Conservation (phyloP, 2,329 filamentous ascomycete species). For the Fusarium udum region DNA sequence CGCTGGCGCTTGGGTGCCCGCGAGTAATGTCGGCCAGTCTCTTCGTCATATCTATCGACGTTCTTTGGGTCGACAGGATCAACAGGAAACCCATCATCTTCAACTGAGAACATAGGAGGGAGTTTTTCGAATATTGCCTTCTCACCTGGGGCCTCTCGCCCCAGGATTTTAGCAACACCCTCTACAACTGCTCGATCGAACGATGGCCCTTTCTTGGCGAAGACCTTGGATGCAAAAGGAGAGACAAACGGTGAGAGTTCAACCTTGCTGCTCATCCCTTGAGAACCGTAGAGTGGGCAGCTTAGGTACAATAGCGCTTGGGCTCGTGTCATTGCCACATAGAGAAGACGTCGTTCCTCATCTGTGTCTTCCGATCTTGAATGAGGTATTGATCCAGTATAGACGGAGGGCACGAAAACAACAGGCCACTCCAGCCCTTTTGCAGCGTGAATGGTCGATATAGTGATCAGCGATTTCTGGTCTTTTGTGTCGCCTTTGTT, state of each 20-base stretch:
- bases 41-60: constrained; percentile 31
- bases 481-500: constrained; percentile 67
- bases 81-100: constrained; percentile 75
- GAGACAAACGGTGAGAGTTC: constrained; percentile 79
- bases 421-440: constrained; percentile 98
- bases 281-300: constrained; percentile 74
- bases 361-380: constrained; percentile 84
- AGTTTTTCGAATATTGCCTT: constrained; percentile 63
- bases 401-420: constrained; percentile 90
- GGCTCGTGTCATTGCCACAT: constrained; percentile 96
- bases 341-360: constrained; percentile 88
- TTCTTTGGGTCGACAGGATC: constrained; percentile 62
- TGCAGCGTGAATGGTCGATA: constrained; percentile 95
- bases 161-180: constrained; percentile 76
- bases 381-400: constrained; percentile 91
- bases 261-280: constrained; percentile 65
- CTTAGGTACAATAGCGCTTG: constrained; percentile 88
- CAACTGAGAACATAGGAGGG: constrained; percentile 62
- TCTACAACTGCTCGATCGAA: constrained; percentile 70
- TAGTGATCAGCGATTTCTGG: constrained; percentile 75
- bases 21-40: constrained; percentile 28
- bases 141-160: constrained; percentile 67
- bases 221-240: constrained; percentile 49
- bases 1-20: constrained; percentile 46
- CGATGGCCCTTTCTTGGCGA: constrained; percentile 73